These are phyloP conservation scores for Bacidia rubella DNA, from an alignment of 495 filamentous ascomycete species.

Conservation along the genomic window DNA sequence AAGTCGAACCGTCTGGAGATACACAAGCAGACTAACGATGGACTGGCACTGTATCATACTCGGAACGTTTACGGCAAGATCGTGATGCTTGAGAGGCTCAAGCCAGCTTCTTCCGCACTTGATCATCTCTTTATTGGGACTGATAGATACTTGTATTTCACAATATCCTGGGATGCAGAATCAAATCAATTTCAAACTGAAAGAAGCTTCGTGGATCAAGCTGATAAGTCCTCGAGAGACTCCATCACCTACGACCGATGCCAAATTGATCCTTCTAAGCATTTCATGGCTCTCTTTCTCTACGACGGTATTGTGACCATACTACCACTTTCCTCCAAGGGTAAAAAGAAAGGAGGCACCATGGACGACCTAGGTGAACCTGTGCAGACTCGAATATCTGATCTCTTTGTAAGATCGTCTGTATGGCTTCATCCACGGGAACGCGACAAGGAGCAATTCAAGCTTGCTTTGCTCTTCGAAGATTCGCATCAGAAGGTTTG, in stretches of 20 bases:
- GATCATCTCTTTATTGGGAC: slow-evolving; percentile 92
- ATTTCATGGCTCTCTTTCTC: slow-evolving; percentile 71
- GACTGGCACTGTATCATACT: slow-evolving; percentile 46
- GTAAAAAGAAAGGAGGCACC: slow-evolving; percentile 37
- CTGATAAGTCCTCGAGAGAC: slow-evolving; percentile 68
- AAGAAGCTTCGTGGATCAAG: slow-evolving; percentile 53
- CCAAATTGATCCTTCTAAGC: slow-evolving; percentile 67
- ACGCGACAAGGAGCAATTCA: slow-evolving; percentile 42
- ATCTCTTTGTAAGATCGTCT: slow-evolving; percentile 73
- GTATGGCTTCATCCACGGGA: slow-evolving; percentile 63
- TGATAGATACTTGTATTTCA: slow-evolving; percentile 79
- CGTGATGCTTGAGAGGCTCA: slow-evolving; percentile 70
- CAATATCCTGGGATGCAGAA: slow-evolving; percentile 63
- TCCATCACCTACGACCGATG: slow-evolving; percentile 63
- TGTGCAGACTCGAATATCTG: slow-evolving; percentile 61
- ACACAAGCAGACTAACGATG: slow-evolving; percentile 48
- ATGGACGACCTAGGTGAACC: slow-evolving; percentile 52
- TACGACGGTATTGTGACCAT: slow-evolving; percentile 81
- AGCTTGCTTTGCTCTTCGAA: slow-evolving; percentile 73
- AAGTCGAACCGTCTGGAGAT: slow-evolving; percentile 90
- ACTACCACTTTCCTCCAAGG: slow-evolving; percentile 51
- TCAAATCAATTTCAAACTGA: slow-evolving; percentile 51
- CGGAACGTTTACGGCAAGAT: slow-evolving; percentile 68
- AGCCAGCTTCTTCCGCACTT: slow-evolving; percentile 54
- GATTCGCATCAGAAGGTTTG: slow-evolving; percentile 50